Evolutionary conservation across 139 green algal genomes (phyloP).

Genomic region (Chlorella vulgaris): DNA sequence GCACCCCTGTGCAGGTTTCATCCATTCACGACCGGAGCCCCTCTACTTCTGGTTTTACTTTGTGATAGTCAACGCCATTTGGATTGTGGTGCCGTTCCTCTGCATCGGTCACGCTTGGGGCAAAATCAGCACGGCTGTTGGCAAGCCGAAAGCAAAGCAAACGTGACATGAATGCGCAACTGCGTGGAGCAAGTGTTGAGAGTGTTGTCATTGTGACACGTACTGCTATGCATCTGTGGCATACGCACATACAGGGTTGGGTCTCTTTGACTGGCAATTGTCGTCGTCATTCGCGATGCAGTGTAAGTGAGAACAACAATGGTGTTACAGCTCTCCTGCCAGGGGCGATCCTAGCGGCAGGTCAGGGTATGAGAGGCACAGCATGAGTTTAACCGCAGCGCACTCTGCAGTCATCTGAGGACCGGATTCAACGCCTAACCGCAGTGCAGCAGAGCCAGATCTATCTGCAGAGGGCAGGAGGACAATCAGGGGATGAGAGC

Average conservation of each 20-base stretch:
- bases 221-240: too few relatives aligned
- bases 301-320: background rate
- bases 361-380: constrained; percentile 79
- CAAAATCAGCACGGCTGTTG: constrained; percentile 6
- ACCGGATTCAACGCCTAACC: constrained; percentile 72
- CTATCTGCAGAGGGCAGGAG: constrained; percentile 72
- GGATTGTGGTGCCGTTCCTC: constrained; percentile 66
- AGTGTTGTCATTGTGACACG: too few relatives aligned
- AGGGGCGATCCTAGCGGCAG: constrained; percentile 79
- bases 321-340: constrained; percentile 81
- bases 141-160: background rate
- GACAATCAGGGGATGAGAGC: background rate
- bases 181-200: too few relatives aligned
- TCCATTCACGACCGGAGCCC: constrained; percentile 69
- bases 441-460: constrained; percentile 63
- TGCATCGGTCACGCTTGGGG: constrained; percentile 41
- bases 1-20: constrained; percentile 38
- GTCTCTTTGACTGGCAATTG: too few relatives aligned
- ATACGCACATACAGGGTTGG: too few relatives aligned
- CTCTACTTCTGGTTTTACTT: constrained; percentile 96
- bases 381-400: constrained; percentile 92
- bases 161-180: background rate
- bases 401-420: constrained; percentile 75
- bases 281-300: too few relatives aligned
- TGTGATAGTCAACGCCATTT: constrained; percentile 74